Percentiles rank a stretch among this genome's conserved stretches.
phyloP scores from a whole-genome alignment of 306 rosid species.

The Vicia villosa region DNA sequence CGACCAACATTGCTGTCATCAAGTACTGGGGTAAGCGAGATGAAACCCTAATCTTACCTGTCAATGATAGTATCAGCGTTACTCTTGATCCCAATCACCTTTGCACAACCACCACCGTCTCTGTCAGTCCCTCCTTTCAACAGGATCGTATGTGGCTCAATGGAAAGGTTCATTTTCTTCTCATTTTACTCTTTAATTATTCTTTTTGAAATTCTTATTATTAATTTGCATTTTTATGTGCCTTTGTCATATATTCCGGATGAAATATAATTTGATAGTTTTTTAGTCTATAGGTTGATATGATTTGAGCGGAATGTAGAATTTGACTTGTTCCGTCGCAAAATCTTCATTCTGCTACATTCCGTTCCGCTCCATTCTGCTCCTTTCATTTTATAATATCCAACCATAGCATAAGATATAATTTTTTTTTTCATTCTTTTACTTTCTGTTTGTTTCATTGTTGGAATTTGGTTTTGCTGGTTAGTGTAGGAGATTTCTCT shows the following conservation, averaged over 20 bases:
- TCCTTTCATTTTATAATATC: too few species aligned
- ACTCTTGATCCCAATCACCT: constrained; percentile 94
- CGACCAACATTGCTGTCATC: constrained; percentile 95
- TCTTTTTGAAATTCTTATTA: background rate
- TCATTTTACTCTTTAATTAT: background rate
- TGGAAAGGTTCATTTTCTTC: constrained; percentile 59
- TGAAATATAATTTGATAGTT: background rate
- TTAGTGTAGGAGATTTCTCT: constrained; percentile 92
- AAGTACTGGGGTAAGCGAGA: constrained; percentile 99
- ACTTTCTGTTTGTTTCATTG: constrained; percentile 39
- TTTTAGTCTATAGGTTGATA: background rate
- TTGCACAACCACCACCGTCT: constrained; percentile 93
- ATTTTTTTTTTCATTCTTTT: background rate
- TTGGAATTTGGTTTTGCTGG: constrained; percentile 52
- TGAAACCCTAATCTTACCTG: constrained; percentile 81
- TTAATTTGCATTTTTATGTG: too few species aligned
- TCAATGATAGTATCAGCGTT: constrained; percentile 92
- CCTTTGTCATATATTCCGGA: background rate
- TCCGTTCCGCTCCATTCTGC: too few species aligned
- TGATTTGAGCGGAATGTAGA: too few species aligned
- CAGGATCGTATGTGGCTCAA: constrained; percentile 99
- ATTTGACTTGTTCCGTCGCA: too few species aligned
- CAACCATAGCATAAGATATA: background rate
- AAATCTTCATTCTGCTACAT: too few species aligned
- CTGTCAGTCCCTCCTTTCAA: constrained; percentile 78